Evolutionary conservation across 2,329 filamentous ascomycete species (phyloP).

Genomic region (Colletotrichum sp.): DNA sequence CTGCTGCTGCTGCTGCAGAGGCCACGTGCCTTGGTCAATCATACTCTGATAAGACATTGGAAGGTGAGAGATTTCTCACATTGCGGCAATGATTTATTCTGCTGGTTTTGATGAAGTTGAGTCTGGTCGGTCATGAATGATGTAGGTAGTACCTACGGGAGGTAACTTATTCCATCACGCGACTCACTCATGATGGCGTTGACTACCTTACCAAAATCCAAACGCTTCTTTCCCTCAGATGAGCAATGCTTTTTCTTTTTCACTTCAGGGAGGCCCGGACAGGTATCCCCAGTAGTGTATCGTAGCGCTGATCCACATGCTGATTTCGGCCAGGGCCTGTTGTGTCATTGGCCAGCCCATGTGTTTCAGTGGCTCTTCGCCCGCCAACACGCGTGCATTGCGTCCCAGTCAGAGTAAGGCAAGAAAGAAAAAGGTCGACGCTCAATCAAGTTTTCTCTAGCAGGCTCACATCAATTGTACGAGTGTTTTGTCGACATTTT

Average conservation of each 20-base stretch:
- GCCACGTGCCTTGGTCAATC: constrained; percentile 6
- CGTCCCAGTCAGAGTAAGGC: neutral
- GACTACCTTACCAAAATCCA: too few relatives aligned
- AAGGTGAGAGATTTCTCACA: neutral
- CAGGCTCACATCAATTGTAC: neutral
- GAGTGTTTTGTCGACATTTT: neutral
- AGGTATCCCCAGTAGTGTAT: too few relatives aligned
- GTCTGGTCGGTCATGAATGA: neutral
- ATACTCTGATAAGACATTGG: neutral
- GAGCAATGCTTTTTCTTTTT: too few relatives aligned
- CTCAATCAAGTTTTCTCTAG: neutral
- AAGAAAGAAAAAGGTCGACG: neutral
- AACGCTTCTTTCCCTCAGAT: too few relatives aligned
- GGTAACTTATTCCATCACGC: too few relatives aligned
- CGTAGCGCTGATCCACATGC: neutral
- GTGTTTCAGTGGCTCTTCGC: neutral
- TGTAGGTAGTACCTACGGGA: too few relatives aligned
- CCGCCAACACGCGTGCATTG: neutral
- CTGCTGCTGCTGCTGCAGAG: neutral
- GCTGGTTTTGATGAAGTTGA: neutral
- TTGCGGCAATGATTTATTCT: neutral
- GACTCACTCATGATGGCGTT: too few relatives aligned
- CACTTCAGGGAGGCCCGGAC: too few relatives aligned
- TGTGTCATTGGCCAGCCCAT: neutral
- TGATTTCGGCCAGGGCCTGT: neutral